Percentiles rank a stretch among this genome's conserved stretches.
Evolutionary conservation across 768 basidiomycete genomes (phyloP).

Genomic region (Mrakia blollopis): DNA sequence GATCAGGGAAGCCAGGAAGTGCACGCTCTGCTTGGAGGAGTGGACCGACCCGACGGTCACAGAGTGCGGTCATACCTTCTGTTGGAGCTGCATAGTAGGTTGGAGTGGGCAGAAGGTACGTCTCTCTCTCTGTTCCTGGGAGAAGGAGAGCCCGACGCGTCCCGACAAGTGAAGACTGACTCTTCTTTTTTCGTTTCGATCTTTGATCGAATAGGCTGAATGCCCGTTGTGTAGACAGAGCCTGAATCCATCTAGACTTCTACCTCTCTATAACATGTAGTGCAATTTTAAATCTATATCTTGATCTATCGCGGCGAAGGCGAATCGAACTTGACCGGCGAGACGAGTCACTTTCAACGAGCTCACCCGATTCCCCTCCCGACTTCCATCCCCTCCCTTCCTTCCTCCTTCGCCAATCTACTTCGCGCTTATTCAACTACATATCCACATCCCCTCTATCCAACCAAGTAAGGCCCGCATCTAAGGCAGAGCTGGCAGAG

Average conservation of each 20-base stretch:
- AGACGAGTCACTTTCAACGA: no score
- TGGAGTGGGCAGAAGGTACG: constrained; percentile 82
- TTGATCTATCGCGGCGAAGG: constrained; percentile 18
- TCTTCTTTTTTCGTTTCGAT: neutral
- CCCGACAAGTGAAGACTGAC: neutral
- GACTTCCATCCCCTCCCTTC: no score
- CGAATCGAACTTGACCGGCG: no score
- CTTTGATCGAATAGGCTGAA: constrained; percentile 55
- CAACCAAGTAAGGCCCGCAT: no score
- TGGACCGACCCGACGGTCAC: constrained; percentile 74
- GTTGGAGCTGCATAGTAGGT: constrained; percentile 81
- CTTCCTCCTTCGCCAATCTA: no score
- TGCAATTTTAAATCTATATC: no score
- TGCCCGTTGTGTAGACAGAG: constrained; percentile 82
- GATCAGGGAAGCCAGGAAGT: constrained; percentile 53
- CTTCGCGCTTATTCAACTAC: no score
- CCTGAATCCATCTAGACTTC: constrained; percentile 60
- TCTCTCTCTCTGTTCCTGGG: neutral
- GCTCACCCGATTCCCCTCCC: no score
- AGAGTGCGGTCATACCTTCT: constrained; percentile 84
- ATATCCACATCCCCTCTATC: no score
- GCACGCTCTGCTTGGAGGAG: constrained; percentile 80
- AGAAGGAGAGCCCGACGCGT: neutral
- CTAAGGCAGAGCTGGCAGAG: no score
- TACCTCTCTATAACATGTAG: constrained; percentile 79